These are phyloP conservation scores for Aspergillus olivimuriae DNA, from an alignment of 495 filamentous ascomycete genomes.

Conservation along the genomic window DNA sequence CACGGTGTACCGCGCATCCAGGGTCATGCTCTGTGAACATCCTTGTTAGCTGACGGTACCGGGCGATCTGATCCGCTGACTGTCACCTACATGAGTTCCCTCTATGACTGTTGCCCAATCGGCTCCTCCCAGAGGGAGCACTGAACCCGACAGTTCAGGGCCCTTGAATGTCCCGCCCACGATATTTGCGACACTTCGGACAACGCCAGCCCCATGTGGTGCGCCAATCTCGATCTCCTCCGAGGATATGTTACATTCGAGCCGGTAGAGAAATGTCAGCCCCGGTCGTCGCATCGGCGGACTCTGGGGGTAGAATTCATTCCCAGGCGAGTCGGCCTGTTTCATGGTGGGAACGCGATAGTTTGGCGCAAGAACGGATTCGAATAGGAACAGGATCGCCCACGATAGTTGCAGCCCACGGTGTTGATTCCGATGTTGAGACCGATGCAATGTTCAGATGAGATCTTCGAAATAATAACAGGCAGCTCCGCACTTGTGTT, in stretches of 20 bases:
- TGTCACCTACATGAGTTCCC: constrained; percentile 21
- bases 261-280: constrained; percentile 20
- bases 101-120: constrained; percentile 29
- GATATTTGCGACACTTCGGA: constrained; percentile 27
- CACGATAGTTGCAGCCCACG: too few relatives aligned
- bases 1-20: constrained; percentile 27
- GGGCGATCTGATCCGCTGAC: neutral
- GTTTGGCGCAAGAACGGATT: too few relatives aligned
- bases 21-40: constrained; percentile 22
- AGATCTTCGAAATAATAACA: too few relatives aligned
- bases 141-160: constrained; percentile 16
- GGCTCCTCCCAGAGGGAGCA: constrained; percentile 23
- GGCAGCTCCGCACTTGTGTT: too few relatives aligned
- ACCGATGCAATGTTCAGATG: too few relatives aligned
- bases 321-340: constrained; percentile 15
- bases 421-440: too few relatives aligned
- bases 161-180: constrained; percentile 23
- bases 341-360: too few relatives aligned
- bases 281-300: constrained; percentile 25
- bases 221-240: constrained; percentile 23
- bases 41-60: neutral
- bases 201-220: constrained; percentile 16
- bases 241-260: constrained; percentile 20
- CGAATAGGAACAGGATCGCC: too few relatives aligned
- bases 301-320: constrained; percentile 18